Evolutionary conservation across 192 early-diverging fungal species (phyloP), one percentile per base, ranked within the genome.

Genomic region (Kappamyces sp.): DNA sequence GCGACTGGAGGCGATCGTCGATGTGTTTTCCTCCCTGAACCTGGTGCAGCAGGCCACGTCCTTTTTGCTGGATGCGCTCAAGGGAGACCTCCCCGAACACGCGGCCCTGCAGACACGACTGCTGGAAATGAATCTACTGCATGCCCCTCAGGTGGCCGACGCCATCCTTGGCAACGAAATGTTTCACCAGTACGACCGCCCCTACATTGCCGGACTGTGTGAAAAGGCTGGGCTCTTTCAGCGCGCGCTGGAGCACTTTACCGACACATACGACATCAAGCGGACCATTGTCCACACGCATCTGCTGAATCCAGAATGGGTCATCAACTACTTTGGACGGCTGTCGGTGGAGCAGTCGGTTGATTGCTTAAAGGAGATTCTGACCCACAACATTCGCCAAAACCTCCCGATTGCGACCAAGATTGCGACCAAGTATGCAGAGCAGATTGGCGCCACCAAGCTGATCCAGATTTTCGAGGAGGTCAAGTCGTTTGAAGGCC

Each of bases 181-280:
- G 86, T 91, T 99, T 67, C 87, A 86, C 31, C 89, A 96, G 65
- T 99, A 97, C 69, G 96, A 99, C 67, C 84, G 88, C 9, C 79
- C 87, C 6, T 86, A 91, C 52, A 87, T 99, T 66, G 96, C 90
- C 9, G 68, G 76, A 46, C 83, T 99, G 57, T 96, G 93, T 65
- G 96, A 99, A 71, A 99, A 97, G 83, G 94, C 96, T 36, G 94
- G 94, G 11, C 74, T 99, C 34, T 94, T 87, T 68, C 96, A 99
- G 74, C 76, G 93, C 29, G 88, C 96, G 0, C 77, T 99, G 41
- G 96, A 99, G 78, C 90, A 96, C 69, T 97, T 94, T 74, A 91
- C 88, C 46, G 94, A 99, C 66, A 86, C 89, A 52, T 84, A 87
- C 51, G 96, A 99, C 65, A 97, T 99, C 64, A 96, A 96, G 76